phyloP scores from a whole-genome alignment of 495 filamentous ascomycete genomes.

The Haplographium delicatum region DNA sequence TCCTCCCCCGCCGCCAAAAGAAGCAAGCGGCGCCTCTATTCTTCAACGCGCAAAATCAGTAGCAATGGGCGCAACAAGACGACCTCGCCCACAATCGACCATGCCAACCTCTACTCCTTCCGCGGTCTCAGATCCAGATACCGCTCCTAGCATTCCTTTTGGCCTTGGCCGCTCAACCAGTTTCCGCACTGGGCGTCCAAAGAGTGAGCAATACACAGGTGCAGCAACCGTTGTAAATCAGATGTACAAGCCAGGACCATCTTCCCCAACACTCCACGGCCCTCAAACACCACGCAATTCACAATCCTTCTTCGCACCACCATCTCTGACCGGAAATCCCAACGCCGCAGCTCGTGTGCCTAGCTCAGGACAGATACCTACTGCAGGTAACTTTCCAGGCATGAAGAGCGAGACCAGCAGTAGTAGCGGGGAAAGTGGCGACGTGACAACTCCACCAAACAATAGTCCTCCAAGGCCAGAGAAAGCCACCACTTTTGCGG shows the following conservation, averaged over 20 bases:
- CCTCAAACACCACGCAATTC: conserved; percentile 37
- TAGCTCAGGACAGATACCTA: conserved; percentile 36
- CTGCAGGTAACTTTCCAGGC: conserved; percentile 49
- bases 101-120: conserved; percentile 30
- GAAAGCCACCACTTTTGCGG: conserved; percentile 50
- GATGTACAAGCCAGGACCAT: conserved; percentile 70
- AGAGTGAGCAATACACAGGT: conserved; percentile 66
- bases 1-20: conserved; percentile 67
- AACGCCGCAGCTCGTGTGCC: conserved; percentile 22
- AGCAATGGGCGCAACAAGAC: conserved; percentile 35
- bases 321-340: conserved; percentile 25
- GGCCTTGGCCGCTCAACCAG: conserved; percentile 58
- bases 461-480: conserved; percentile 55
- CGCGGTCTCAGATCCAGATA: conserved; percentile 60
- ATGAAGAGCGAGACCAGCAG: conserved; percentile 56
- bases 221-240: conserved; percentile 71
- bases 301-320: conserved; percentile 44
- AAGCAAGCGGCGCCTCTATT: conserved; percentile 46
- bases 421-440: conserved; percentile 53
- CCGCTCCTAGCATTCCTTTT: conserved; percentile 76
- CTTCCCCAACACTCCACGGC: conserved; percentile 49
- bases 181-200: conserved; percentile 53
- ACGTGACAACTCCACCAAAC: conserved; percentile 44
- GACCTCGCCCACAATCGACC: conserved; percentile 50
- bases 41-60: conserved; percentile 81